Base-by-base conservation (phyloP, 768 basidiomycete species). In the Gloeopeniophorella convolvens region DNA sequence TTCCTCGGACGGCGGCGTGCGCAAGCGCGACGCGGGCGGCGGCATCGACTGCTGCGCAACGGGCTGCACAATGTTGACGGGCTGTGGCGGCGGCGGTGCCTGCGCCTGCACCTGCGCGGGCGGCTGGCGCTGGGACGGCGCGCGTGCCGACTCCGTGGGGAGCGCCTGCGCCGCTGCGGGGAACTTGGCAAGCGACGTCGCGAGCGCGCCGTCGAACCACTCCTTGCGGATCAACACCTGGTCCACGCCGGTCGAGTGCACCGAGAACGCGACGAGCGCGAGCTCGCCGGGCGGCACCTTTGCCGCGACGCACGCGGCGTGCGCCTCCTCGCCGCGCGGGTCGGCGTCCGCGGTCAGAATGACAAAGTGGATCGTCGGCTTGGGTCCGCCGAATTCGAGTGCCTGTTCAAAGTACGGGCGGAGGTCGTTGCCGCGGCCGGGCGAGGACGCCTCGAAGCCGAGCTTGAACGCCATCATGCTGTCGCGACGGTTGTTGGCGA, bases 211-310 rank as follows among this genome's bases (percentile, higher is more conserved):
- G 55, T 89, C 85, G 58, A 78, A 89, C 85, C 87, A 89, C 61
- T 92, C 89, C 65, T 80, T 86, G 56, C 85, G 79, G 58, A 92
- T 83, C 45, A 92, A 76, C 24, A 92, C 80, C 62, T 92, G 89
- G 62, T 92, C 89, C 12, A 92, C 89, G 31, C 89, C 89, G n/a
- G 77, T 79, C 15, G 85, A 82, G 62, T 91, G 89, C n/a, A 92
- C 88, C 2, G 85, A 87, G 68, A 90, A 92, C 26, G 86, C 88
- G 5, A 89, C 85, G 43, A 92, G 72, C 21, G 88, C 86, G 31
- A 90, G 70, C 56, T 89, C 84, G 33, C 85, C 83, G 1, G 83
- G 79, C 5, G 76, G 72, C 5, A 89, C 73, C 60, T 89, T 89
- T 3, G 88, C 88, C 3, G 88, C 88, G 18, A 87, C 74, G 56